Conservation (phyloP, 495 filamentous ascomycete genomes). For the Amphirosellinia nigrospora region DNA sequence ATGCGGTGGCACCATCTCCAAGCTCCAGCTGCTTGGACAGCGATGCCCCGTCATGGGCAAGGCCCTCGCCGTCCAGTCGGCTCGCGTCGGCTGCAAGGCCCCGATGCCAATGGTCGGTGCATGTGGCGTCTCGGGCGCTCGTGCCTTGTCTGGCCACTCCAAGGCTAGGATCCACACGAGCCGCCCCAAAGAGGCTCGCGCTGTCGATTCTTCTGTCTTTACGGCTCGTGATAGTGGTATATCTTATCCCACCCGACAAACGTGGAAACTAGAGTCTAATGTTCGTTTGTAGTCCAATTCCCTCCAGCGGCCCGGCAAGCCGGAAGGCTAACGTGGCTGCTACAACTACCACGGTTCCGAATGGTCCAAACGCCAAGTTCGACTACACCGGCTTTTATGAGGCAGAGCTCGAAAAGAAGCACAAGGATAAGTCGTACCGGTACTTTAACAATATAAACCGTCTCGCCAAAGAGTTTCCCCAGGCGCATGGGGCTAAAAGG, state of each 20-base stretch:
- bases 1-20: constrained; percentile 92
- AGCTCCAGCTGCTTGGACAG: constrained; percentile 90
- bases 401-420: constrained; percentile 92
- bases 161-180: constrained; percentile 83
- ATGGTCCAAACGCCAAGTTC: constrained; percentile 62
- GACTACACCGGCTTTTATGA: constrained; percentile 92
- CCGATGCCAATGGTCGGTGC: constrained; percentile 31
- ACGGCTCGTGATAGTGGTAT: constrained; percentile 64
- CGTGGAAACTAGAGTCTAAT: constrained; percentile 32
- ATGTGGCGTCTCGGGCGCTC: constrained; percentile 51
- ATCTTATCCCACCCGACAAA: constrained; percentile 15
- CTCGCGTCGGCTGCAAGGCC: constrained; percentile 47
- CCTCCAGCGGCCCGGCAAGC: constrained; percentile 46
- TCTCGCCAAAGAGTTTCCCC: constrained; percentile 93
- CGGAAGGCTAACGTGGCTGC: constrained; percentile 41
- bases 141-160: constrained; percentile 52
- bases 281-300: constrained; percentile 41
- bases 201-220: constrained; percentile 68
- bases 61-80: constrained; percentile 87
- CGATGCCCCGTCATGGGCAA: constrained; percentile 99
- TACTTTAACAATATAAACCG: constrained; percentile 99
- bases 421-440: constrained; percentile 98
- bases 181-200: constrained; percentile 70
- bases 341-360: constrained; percentile 24
- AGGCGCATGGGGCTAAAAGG: constrained; percentile 83